Conservation (phyloP, 768 basidiomycete species). For the Amyloporia xantha region DNA sequence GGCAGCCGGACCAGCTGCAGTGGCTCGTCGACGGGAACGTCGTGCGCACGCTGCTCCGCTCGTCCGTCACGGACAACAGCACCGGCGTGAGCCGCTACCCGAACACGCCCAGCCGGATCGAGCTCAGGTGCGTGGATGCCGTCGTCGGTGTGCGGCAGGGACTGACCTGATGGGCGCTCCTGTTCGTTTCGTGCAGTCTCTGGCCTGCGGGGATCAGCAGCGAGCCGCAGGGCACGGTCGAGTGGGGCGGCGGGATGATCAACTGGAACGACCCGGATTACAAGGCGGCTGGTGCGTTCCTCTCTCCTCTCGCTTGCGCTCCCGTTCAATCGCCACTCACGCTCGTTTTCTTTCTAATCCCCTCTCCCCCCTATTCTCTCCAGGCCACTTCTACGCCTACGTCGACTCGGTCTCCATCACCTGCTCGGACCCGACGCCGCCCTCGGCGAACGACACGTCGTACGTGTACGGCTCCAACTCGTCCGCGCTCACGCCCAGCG, state of each 20-base stretch:
- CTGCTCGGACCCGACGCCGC: conserved; percentile 46
- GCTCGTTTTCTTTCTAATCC: too few species aligned
- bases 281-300: conserved; percentile 43
- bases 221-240: conserved; percentile 58
- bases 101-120: conserved; percentile 71
- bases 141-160: too few species aligned
- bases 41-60: conserved; percentile 61
- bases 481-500: conserved; percentile 43
- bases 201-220: conserved; percentile 77
- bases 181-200: too few species aligned
- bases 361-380: too few species aligned
- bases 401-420: conserved; percentile 56
- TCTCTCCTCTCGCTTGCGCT: not conserved
- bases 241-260: conserved; percentile 81
- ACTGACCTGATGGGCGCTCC: too few species aligned
- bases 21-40: conserved; percentile 67
- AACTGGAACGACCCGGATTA: conserved; percentile 80
- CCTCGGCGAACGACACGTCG: conserved; percentile 44
- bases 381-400: conserved; percentile 66
- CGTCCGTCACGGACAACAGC: conserved; percentile 42
- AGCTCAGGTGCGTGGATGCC: conserved; percentile 53
- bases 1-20: conserved; percentile 61
- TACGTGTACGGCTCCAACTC: conserved; percentile 59
- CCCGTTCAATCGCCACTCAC: not conserved
- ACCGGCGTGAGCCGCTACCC: conserved; percentile 64